phyloP scores from a whole-genome alignment of 352 stramenopile genomes.

The Globisporangium radiosum region DNA sequence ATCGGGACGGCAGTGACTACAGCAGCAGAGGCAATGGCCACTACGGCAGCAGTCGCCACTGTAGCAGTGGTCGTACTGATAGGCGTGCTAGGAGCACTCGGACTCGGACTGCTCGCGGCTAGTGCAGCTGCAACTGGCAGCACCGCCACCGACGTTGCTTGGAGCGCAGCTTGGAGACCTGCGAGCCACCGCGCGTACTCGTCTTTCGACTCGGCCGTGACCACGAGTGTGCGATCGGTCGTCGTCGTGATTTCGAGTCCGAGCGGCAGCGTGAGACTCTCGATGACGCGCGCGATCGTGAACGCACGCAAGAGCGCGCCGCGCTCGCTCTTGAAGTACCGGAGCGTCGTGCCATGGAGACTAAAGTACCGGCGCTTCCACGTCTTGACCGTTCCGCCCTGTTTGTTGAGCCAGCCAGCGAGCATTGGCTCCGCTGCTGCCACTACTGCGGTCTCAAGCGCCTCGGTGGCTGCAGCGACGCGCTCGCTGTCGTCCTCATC shows the following conservation, averaged over 20 bases:
- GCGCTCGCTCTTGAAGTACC: conserved; percentile 71
- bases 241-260: conserved; percentile 40
- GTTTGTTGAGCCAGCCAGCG: conserved; percentile 65
- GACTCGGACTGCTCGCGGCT: conserved; percentile 14
- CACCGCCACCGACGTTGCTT: conserved; percentile 7
- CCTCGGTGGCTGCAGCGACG: neutral
- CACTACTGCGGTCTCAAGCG: neutral
- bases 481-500: conserved; percentile 10
- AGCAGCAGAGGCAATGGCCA: neutral
- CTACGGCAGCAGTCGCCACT: neutral
- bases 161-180: conserved; percentile 18
- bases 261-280: conserved; percentile 26
- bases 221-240: conserved; percentile 38
- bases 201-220: conserved; percentile 55
- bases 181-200: conserved; percentile 59
- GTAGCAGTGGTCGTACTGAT: no score
- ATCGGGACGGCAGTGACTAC: neutral
- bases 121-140: neutral
- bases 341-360: conserved; percentile 57
- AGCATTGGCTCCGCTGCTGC: conserved; percentile 12
- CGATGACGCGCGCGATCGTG: conserved; percentile 28
- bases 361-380: conserved; percentile 79
- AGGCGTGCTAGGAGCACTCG: neutral
- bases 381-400: conserved; percentile 55
- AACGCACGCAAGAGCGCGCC: conserved; percentile 44